These are phyloP conservation scores for Brettanomyces naardenensis DNA, from an alignment of 805 yeast species.

Conservation along the genomic window DNA sequence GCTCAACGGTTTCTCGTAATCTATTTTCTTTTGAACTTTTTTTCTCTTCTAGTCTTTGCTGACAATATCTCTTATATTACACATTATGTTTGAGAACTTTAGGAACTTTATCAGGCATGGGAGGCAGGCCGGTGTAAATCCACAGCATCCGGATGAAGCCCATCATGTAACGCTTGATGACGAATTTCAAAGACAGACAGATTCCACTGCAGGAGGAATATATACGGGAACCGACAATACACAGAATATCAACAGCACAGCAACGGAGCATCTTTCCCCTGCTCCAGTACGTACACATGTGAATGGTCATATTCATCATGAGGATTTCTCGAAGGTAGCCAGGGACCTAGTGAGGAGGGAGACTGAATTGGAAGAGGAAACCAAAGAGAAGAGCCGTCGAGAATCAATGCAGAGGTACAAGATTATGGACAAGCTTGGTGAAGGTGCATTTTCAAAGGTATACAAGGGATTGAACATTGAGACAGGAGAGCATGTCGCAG, in stretches of 20 bases:
- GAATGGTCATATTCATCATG: conserved; percentile 3
- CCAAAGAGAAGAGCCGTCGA: conserved; percentile 13
- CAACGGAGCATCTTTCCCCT: too few species aligned
- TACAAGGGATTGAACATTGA: conserved; percentile 36
- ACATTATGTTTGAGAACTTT: conserved; percentile 17
- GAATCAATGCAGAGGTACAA: conserved; percentile 30
- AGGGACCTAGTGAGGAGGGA: conserved; percentile 26
- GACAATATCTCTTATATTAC: too few species aligned
- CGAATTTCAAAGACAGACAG: too few species aligned
- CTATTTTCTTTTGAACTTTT: too few species aligned
- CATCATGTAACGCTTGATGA: too few species aligned
- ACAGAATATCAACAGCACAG: too few species aligned
- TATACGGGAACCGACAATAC: too few species aligned
- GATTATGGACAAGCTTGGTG: conserved; percentile 43
- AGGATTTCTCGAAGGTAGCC: conserved; percentile 25
- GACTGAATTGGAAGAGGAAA: conserved; percentile 14
- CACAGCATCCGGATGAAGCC: too few species aligned
- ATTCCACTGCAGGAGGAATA: too few species aligned
- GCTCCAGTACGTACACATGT: too few species aligned
- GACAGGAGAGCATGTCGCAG: conserved; percentile 38
- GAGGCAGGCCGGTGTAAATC: conserved; percentile 24
- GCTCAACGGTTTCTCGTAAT: too few species aligned
- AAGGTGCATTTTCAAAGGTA: conserved; percentile 54
- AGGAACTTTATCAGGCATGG: conserved; percentile 38
- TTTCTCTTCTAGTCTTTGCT: too few species aligned